Conservation (phyloP, 2,329 filamentous ascomycete species). For the Fusarium neocosmosporiellum region DNA sequence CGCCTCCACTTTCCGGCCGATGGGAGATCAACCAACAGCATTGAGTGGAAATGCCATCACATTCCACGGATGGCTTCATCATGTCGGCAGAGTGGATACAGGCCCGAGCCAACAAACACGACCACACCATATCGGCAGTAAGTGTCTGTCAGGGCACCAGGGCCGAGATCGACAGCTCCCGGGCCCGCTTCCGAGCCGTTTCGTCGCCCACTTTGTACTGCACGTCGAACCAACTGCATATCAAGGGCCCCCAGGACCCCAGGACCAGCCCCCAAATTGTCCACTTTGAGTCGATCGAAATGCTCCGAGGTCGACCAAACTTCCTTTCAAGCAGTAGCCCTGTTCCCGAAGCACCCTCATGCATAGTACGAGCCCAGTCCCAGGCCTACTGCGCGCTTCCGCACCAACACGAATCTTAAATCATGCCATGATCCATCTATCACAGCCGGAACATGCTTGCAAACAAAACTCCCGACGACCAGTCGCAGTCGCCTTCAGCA, state of each 20-base stretch:
- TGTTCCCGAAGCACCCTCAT: slow-evolving; percentile 23
- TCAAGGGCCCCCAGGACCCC: slow-evolving; percentile 18
- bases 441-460: slow-evolving; percentile 9
- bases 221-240: slow-evolving; percentile 43
- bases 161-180: slow-evolving; percentile 30
- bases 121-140: slow-evolving; percentile 35
- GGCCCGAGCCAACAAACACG: slow-evolving; percentile 8
- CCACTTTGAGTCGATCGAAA: slow-evolving; percentile 11
- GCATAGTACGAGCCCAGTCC: slow-evolving; percentile 13
- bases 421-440: slow-evolving; percentile 34
- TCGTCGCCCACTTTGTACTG: slow-evolving; percentile 24
- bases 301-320: slow-evolving; percentile 21
- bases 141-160: slow-evolving; percentile 25
- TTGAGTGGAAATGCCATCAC: slow-evolving; percentile 17
- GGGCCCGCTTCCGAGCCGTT: slow-evolving; percentile 28
- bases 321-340: slow-evolving; percentile 16
- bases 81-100: slow-evolving; percentile 13
- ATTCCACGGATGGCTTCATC: slow-evolving; percentile 11
- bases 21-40: slow-evolving; percentile 35
- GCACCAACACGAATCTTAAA: slow-evolving; percentile 27
- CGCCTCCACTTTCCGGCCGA: slow-evolving; percentile 23
- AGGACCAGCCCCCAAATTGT: slow-evolving; percentile 5
- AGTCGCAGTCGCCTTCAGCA: slow-evolving; percentile 14
- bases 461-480: slow-evolving; percentile 10
- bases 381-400: slow-evolving; percentile 21